Base-by-base conservation (phyloP, 192 early-diverging fungal genomes). In the Coemansia sp. region DNA sequence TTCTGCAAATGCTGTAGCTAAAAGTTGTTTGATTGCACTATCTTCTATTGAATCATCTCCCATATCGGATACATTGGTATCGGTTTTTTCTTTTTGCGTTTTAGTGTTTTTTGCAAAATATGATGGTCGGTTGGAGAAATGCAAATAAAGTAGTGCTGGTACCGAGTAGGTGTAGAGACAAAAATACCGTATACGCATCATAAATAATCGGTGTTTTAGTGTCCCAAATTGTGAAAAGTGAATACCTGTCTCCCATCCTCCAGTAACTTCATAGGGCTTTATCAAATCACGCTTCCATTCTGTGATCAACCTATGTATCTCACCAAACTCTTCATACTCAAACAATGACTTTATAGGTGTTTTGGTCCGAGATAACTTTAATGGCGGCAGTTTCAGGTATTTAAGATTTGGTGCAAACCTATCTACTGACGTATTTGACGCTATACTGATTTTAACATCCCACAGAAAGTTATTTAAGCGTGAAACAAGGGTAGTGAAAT, bases 141-240 rank as follows among this genome's bases (percentile, higher is more conserved):
- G 46, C 46, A 47, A 22, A 26, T 19, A 34, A 15, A 28, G 46
- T 1, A 47, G n/a, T 18, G 28, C 22, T 3, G 46, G 46, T 1
- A 47, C 46, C 15, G 28, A 23, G 17, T 47, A 47, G 6, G 32
- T 34, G 46, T 47, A 47, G 9, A 47, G 28, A 22, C 46, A 33
- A 19, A 47, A 47, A n/a, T 47, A 47, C 5, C 46, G 46, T 28
- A 47, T 47, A 20, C 46, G 46, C 29, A 47, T 47, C 30, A 47
- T 34, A 47, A 34, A 47, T 9, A 30, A 32, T 3, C 46, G 28
- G 17, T 47, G 46, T n/a, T 47, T 22, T 2, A 47, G 46, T 11
- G 19, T 33, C 17, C 46, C 46, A 47, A 47, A 47, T 10, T 32
- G 29, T 4, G 46, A 47, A 34, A 47, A 47, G 11, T 32, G 46